Evolutionary conservation across 257 asterid genomes (phyloP).

Genomic region (Forsythia suspensa): DNA sequence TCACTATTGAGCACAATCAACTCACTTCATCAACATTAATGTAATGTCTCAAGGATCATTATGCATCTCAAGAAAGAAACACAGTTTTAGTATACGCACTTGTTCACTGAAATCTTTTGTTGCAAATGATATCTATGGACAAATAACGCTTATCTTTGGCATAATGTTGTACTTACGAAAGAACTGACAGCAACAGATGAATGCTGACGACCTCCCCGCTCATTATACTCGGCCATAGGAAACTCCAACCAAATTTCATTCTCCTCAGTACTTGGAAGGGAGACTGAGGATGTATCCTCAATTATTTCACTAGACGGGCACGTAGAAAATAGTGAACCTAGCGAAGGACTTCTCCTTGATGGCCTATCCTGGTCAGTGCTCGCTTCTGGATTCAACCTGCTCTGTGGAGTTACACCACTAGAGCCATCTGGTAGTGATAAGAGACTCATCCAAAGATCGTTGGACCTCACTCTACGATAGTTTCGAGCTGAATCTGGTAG

Average conservation of each 20-base stretch:
- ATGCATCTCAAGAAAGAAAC: background rate
- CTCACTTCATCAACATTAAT: background rate
- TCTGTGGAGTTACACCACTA: slow-evolving; percentile 29
- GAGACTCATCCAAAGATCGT: slow-evolving; percentile 28
- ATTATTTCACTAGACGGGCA: slow-evolving; percentile 41
- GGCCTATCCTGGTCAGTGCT: slow-evolving; percentile 42
- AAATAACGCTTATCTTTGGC: slow-evolving; percentile 1
- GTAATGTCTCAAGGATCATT: background rate
- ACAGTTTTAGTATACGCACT: background rate
- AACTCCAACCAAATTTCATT: slow-evolving; percentile 37
- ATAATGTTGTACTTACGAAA: slow-evolving; percentile 45
- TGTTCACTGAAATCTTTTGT: background rate
- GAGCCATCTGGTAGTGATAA: slow-evolving; percentile 26
- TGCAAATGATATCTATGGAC: background rate
- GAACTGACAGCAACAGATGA: slow-evolving; percentile 38
- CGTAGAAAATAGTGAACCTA: slow-evolving; percentile 53
- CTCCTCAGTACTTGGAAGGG: slow-evolving; percentile 28
- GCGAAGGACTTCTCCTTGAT: slow-evolving; percentile 55
- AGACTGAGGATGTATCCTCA: slow-evolving; percentile 35
- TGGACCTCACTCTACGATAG: slow-evolving; percentile 47
- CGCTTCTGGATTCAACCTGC: slow-evolving; percentile 39
- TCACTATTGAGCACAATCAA: background rate
- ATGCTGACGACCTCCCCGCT: slow-evolving; percentile 11
- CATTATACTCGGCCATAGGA: slow-evolving; percentile 21
- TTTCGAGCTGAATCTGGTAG: slow-evolving; percentile 27